Percentiles rank a stretch among this genome's conserved stretches.
Evolutionary conservation across 305 asterid species (phyloP).

Genomic region (Plantago coronopus): DNA sequence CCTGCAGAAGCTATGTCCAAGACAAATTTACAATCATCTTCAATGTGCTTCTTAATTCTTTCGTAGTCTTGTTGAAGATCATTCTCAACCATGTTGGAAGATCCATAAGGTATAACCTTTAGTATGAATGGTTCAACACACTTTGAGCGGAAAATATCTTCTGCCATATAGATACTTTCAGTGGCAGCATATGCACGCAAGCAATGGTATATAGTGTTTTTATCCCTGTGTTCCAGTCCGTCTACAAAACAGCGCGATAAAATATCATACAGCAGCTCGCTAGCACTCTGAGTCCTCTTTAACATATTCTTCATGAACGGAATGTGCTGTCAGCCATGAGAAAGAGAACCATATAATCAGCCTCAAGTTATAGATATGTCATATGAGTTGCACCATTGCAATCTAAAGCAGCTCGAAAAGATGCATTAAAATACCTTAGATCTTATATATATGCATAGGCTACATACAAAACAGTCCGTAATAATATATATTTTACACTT

Average conservation of each 20-base stretch:
- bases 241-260: constrained; percentile 80
- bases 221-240: constrained; percentile 89
- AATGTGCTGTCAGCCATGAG: constrained; percentile 75
- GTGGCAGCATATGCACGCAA: constrained; percentile 95
- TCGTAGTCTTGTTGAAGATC: constrained; percentile 79
- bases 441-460: too few relatives aligned
- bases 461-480: too few relatives aligned
- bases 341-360: constrained; percentile 21
- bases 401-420: too few relatives aligned
- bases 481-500: too few relatives aligned
- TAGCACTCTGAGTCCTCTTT: constrained; percentile 85
- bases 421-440: too few relatives aligned
- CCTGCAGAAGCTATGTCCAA: constrained; percentile 84
- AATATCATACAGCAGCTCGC: constrained; percentile 69
- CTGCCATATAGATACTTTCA: constrained; percentile 80
- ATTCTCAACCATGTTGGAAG: constrained; percentile 44
- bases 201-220: constrained; percentile 80
- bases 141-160: constrained; percentile 72
- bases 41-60: constrained; percentile 54
- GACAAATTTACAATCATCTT: constrained; percentile 77
- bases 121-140: constrained; percentile 69
- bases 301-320: constrained; percentile 95
- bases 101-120: constrained; percentile 47
- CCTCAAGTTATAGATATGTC: too few relatives aligned
- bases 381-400: too few relatives aligned